Conservation (phyloP, 345 rosid species). For the Nasturtium officinale region DNA sequence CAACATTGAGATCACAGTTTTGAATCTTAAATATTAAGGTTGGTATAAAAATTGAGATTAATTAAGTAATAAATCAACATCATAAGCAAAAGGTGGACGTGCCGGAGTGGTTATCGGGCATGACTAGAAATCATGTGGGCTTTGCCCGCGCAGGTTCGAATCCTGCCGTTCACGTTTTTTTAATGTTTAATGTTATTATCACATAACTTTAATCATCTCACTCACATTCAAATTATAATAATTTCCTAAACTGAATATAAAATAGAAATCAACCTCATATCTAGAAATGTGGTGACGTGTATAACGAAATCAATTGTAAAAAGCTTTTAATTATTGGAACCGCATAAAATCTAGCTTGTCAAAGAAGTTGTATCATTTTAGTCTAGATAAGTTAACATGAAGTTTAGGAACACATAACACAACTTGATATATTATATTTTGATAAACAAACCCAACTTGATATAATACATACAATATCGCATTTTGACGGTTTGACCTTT, state of each 20-base stretch:
- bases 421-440: too few relatives aligned
- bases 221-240: too few relatives aligned
- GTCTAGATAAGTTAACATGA: too few relatives aligned
- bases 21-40: neutral
- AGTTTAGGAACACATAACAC: neutral
- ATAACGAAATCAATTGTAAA: neutral
- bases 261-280: neutral
- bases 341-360: neutral
- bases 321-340: neutral
- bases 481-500: neutral
- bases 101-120: slow-evolving; percentile 68
- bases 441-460: too few relatives aligned
- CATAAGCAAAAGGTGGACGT: slow-evolving; percentile 15
- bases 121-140: slow-evolving; percentile 95
- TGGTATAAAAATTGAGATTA: too few relatives aligned
- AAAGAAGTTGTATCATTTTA: neutral
- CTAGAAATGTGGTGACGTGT: neutral
- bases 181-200: neutral
- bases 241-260: neutral
- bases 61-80: accelerated
- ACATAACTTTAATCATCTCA: too few relatives aligned
- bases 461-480: neutral
- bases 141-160: slow-evolving; percentile 90
- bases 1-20: neutral
- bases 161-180: slow-evolving; percentile 54